These are phyloP conservation scores for Wickerhamomyces mucosus DNA, from an alignment of 805 yeast genomes.

Conservation along the genomic window DNA sequence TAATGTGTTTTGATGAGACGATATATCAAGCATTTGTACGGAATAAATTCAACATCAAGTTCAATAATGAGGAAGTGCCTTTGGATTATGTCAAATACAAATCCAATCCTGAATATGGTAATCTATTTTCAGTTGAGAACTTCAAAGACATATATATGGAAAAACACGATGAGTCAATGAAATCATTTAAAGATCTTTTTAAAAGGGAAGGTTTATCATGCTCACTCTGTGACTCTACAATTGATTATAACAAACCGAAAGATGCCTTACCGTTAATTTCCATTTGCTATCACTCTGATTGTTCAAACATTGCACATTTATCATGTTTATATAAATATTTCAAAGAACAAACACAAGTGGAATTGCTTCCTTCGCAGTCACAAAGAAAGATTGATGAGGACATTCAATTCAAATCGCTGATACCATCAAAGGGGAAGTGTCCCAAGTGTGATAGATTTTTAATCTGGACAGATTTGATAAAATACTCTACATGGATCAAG, in stretches of 20 bases:
- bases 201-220: slow-evolving; percentile 22
- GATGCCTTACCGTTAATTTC: slow-evolving; percentile 24
- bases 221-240: slow-evolving; percentile 19
- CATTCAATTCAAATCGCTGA: slow-evolving; percentile 5
- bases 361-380: too few species aligned
- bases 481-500: slow-evolving; percentile 16
- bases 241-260: slow-evolving; percentile 29
- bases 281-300: slow-evolving; percentile 24
- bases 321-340: slow-evolving; percentile 26
- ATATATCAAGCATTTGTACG: slow-evolving; percentile 13
- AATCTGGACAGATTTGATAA: slow-evolving; percentile 22
- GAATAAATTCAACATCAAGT: slow-evolving; percentile 11
- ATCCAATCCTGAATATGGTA: slow-evolving; percentile 7
- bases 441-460: slow-evolving; percentile 18
- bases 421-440: slow-evolving; percentile 23
- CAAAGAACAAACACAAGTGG: background rate
- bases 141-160: slow-evolving; percentile 16
- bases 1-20: slow-evolving; percentile 34
- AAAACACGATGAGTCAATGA: slow-evolving; percentile 8
- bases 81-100: slow-evolving; percentile 5
- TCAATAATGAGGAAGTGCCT: slow-evolving; percentile 4
- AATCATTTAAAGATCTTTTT: slow-evolving; percentile 14
- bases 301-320: slow-evolving; percentile 28
- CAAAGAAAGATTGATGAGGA: background rate
- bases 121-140: slow-evolving; percentile 18